Evolutionary conservation across 2,329 filamentous ascomycete species (phyloP).

Genomic region (Penicillium polonicum): DNA sequence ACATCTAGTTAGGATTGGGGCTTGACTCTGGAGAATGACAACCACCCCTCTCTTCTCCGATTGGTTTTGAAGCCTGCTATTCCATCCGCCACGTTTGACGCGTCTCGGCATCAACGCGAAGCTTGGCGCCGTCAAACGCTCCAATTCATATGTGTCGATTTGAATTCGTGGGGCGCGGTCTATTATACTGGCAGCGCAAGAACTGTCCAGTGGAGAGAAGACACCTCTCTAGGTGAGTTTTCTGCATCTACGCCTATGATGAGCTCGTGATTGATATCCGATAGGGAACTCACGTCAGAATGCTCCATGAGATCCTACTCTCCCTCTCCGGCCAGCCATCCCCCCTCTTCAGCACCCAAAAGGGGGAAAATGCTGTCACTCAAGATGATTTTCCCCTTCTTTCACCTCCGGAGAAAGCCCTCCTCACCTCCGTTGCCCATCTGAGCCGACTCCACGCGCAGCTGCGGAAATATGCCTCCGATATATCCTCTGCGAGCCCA

Average conservation of each 20-base stretch:
- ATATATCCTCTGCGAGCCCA: conserved; percentile 67
- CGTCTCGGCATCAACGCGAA: conserved; percentile 17
- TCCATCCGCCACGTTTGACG: conserved; percentile 7
- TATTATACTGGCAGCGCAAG: conserved; percentile 44
- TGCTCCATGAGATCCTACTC: conserved; percentile 98
- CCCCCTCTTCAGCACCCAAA: conserved; percentile 67
- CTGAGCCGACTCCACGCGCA: conserved; percentile 76
- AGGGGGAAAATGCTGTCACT: conserved; percentile 52
- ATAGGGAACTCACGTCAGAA: conserved; percentile 44
- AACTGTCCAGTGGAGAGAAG: conserved; percentile 27
- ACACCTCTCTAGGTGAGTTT: conserved; percentile 27
- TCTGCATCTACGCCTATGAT: conserved; percentile 15
- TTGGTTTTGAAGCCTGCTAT: not conserved
- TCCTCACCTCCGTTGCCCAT: conserved; percentile 73
- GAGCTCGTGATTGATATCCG: not conserved
- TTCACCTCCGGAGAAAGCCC: conserved; percentile 77
- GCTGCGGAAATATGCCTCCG: conserved; percentile 65
- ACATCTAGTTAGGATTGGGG: not conserved
- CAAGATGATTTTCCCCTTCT: conserved; percentile 51
- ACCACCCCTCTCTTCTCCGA: not conserved
- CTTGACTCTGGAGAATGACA: not conserved
- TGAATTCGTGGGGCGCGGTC: conserved; percentile 44
- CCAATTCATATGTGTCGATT: conserved; percentile 46
- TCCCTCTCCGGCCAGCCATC: conserved; percentile 93
- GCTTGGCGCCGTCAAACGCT: conserved; percentile 5